Conservation (phyloP, 2,329 filamentous ascomycete genomes). For the Tolypocladium inflatum region DNA sequence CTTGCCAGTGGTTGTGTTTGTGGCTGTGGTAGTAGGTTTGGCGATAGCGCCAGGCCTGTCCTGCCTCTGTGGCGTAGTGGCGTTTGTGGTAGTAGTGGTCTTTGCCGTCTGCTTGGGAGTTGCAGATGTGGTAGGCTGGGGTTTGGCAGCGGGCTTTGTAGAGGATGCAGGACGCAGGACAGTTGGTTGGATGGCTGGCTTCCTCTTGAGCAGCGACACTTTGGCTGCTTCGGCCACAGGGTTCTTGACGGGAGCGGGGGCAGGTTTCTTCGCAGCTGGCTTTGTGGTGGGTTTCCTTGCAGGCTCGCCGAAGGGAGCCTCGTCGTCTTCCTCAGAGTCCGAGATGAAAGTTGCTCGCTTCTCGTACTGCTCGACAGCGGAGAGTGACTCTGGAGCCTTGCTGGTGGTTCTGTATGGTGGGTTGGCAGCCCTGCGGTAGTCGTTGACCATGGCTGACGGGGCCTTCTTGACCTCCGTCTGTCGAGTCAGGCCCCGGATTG, state of each 20-base stretch:
- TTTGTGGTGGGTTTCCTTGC: slow-evolving; percentile 6
- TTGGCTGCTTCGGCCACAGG: not conserved
- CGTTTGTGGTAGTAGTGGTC: not conserved
- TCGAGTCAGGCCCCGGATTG: slow-evolving; percentile 14
- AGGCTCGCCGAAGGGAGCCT: slow-evolving; percentile 18
- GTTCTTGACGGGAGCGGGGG: slow-evolving; percentile 5
- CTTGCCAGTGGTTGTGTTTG: not conserved
- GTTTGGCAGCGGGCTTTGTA: slow-evolving; percentile 2
- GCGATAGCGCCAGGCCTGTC: slow-evolving; percentile 3
- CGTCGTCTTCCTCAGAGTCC: slow-evolving; percentile 25
- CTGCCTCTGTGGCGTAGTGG: slow-evolving; percentile 9
- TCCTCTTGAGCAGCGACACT: slow-evolving; percentile 12
- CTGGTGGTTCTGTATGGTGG: slow-evolving; percentile 19
- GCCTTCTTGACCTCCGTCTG: slow-evolving; percentile 35
- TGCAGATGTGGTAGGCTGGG: not conserved
- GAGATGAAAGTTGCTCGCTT: slow-evolving; percentile 28
- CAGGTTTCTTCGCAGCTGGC: not conserved
- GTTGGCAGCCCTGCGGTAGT: slow-evolving; percentile 35
- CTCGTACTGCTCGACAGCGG: slow-evolving; percentile 20
- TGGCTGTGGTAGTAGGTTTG: not conserved
- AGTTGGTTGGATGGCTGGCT: not conserved
- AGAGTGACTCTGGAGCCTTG: slow-evolving; percentile 10
- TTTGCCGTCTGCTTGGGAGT: not conserved
- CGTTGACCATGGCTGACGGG: slow-evolving; percentile 44
- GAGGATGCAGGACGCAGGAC: not conserved